Evolutionary conservation across 1,139 yeast species (phyloP).

Genomic region (Tardiomyces digboiensis): DNA sequence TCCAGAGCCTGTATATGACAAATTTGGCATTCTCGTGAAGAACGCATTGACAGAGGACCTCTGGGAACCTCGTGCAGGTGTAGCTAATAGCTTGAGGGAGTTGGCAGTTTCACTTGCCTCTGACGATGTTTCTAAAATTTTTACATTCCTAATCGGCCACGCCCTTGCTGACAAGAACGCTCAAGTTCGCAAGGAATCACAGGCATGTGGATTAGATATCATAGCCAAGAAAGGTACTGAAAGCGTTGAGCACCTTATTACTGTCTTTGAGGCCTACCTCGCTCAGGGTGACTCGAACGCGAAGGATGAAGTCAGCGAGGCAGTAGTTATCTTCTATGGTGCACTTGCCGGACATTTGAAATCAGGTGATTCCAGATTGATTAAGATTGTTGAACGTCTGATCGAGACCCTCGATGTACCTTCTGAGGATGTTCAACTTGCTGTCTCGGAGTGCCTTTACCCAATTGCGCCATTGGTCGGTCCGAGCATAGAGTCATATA

Average conservation of each 20-base stretch:
- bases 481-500: conserved; percentile 39
- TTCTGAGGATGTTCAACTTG: conserved; percentile 80
- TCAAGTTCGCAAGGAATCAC: conserved; percentile 70
- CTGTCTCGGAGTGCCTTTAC: conserved; percentile 77
- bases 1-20: conserved; percentile 67
- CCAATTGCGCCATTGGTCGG: conserved; percentile 52
- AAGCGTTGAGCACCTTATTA: conserved; percentile 59
- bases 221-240: conserved; percentile 53
- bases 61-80: conserved; percentile 81
- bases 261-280: conserved; percentile 60
- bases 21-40: conserved; percentile 68
- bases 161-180: conserved; percentile 68
- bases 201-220: conserved; percentile 72
- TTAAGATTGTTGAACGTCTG: conserved; percentile 55
- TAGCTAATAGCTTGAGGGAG: conserved; percentile 57
- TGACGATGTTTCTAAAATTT: conserved; percentile 24
- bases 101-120: conserved; percentile 41
- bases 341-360: conserved; percentile 76
- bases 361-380: conserved; percentile 52
- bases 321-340: conserved; percentile 81
- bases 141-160: conserved; percentile 49
- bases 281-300: conserved; percentile 27
- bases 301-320: conserved; percentile 63
- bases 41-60: conserved; percentile 55
- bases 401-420: conserved; percentile 75